A percentile compares a stretch with the other conserved stretches of the same genome.
Conservation (phyloP, 306 rosid species). For the Lupinus albus region DNA sequence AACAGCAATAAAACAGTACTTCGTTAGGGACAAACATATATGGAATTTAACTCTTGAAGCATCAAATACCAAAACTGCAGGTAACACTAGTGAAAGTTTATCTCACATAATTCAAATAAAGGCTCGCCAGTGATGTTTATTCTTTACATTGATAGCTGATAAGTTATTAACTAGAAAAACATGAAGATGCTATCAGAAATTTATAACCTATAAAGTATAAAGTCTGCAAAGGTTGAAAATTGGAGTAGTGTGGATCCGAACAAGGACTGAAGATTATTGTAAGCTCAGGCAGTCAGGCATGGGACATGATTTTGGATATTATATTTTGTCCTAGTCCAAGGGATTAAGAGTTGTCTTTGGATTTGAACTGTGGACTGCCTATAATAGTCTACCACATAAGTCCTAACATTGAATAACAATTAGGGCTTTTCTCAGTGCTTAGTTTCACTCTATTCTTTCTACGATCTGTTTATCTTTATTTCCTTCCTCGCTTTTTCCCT, state of each 20-base stretch:
- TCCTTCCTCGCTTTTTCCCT: neutral
- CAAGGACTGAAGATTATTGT: neutral
- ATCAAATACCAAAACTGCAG: constrained; percentile 7
- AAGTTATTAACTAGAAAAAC: neutral
- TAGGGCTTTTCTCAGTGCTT: constrained; percentile 7
- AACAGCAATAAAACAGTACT: constrained; percentile 26
- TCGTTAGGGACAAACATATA: neutral
- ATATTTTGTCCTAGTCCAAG: neutral
- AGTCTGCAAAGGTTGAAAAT: constrained; percentile 3
- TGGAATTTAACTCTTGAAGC: constrained; percentile 13
- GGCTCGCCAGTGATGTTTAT: neutral
- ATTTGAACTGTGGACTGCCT: neutral
- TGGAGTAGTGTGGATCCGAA: constrained; percentile 8
- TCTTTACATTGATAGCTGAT: constrained; percentile 8
- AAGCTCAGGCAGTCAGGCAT: constrained; percentile 7
- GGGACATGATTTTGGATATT: neutral
- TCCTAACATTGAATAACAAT: constrained; percentile 6
- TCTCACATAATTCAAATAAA: neutral
- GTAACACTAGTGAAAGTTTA: neutral
- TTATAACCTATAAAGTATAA: neutral
- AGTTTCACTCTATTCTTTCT: neutral
- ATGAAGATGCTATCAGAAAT: constrained; percentile 13
- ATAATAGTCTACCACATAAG: neutral
- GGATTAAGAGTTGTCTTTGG: constrained; percentile 17
- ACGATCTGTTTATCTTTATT: neutral